Evolutionary conservation across 2,329 filamentous ascomycete genomes (phyloP), one percentile per base, ranked within the genome.

Genomic region (Ceratocystis variospora): DNA sequence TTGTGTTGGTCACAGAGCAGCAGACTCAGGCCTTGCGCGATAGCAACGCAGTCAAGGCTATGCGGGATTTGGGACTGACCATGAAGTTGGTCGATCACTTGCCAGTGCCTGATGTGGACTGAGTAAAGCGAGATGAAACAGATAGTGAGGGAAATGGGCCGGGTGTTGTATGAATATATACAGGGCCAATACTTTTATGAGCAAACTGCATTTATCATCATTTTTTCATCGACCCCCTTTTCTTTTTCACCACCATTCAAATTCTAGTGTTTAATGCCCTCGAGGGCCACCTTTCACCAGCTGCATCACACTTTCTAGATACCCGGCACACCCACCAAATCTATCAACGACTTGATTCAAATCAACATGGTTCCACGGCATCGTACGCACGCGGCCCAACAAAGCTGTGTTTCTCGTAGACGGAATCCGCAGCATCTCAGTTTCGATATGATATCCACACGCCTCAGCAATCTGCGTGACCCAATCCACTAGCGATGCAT

Each of bases 341-440:
- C 77, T 78, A 12, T 72, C 70, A 15, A 85, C 71, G 22, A 87
- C 71, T 1, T 73, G 72, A 12, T 74, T 66, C 25, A 83, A 70
- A 62, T 81, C 75, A 4, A 78, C 69, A 8, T 77, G 71, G 2
- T 71, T 71, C 0, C 66, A 55, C 0, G 69, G 61, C 61, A 68
- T 70, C 3, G 71, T 72, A 62, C 76, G 75, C 55, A 72, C 75
- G 41, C 89, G 81, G 3, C 92, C 92, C 50, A 97, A 73, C 37
- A 99, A 78, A 0, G 87, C 90, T 19, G 87, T 85, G 74, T 97
- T 97, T 69, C 94, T 80, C 48, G 93, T 96, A 74, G 89, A 95
- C 0, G 94, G 94, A 69, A 99, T 97, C 59, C 93, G 81, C 71
- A 99, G 75, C 79, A 94, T 86, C 71, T 96, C 93, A 69, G 82